A percentile compares a stretch with the other conserved stretches of the same genome.
These are phyloP conservation scores for Dendrobium catenatum DNA, from an alignment of 106 monocot species.

Conservation along the genomic window DNA sequence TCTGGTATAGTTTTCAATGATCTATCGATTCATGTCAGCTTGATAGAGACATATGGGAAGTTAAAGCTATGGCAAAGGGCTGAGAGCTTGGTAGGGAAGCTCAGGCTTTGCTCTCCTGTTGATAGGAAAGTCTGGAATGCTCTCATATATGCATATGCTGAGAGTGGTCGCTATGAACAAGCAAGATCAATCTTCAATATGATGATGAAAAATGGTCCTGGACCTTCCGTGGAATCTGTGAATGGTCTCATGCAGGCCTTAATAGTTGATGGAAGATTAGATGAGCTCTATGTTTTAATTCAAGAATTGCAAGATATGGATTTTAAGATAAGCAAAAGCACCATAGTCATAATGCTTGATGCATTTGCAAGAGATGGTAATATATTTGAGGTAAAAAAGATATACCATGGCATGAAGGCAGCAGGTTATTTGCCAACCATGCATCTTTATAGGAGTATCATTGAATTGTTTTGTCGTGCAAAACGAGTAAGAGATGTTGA, in stretches of 20 bases:
- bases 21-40: constrained; percentile 35
- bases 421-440: constrained; percentile 87
- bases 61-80: constrained; percentile 78
- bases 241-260: constrained; percentile 82
- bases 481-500: constrained; percentile 87
- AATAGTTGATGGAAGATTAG: constrained; percentile 78
- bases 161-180: constrained; percentile 82
- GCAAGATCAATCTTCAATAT: constrained; percentile 82
- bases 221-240: constrained; percentile 74
- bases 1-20: constrained; percentile 42
- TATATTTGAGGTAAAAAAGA: constrained; percentile 96
- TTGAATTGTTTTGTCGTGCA: constrained; percentile 61
- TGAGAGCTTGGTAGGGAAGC: constrained; percentile 70
- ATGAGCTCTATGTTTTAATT: constrained; percentile 83
- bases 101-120: constrained; percentile 40
- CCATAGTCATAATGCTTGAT: constrained; percentile 84
- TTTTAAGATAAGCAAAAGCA: constrained; percentile 93
- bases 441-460: constrained; percentile 84
- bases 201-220: constrained; percentile 84
- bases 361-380: constrained; percentile 78
- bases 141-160: constrained; percentile 85
- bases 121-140: constrained; percentile 95
- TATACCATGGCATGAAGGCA: constrained; percentile 96
- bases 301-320: constrained; percentile 94
- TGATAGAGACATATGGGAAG: constrained; percentile 77